Evolutionary conservation across 306 rosid species (phyloP).

Genomic region (Quercus robur): DNA sequence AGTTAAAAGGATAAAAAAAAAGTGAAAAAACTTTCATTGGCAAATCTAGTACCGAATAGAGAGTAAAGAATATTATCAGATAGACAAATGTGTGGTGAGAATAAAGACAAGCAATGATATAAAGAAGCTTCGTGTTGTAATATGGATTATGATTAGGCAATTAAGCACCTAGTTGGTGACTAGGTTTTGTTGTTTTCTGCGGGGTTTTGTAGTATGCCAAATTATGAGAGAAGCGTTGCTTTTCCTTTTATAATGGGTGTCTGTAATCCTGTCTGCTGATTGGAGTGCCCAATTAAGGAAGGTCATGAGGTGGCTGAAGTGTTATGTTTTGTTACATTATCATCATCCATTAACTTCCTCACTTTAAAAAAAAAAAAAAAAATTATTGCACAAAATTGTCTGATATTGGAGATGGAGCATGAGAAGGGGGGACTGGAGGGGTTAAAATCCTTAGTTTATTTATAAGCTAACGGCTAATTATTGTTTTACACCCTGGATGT

Average conservation of each 20-base stretch:
- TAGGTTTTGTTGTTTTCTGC: constrained; percentile 12
- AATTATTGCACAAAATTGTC: neutral
- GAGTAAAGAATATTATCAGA: neutral
- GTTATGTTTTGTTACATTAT: neutral
- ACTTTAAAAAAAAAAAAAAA: too few species aligned
- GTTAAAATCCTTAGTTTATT: neutral
- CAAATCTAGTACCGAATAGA: constrained; percentile 9
- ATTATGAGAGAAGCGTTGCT: neutral
- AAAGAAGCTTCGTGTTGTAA: constrained; percentile 3
- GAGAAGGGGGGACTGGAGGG: neutral
- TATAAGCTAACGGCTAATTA: too few species aligned
- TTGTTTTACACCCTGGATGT: too few species aligned
- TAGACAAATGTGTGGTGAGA: neutral
- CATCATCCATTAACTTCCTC: neutral
- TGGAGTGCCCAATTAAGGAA: neutral
- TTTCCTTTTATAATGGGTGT: constrained; percentile 7
- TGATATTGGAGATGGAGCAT: neutral
- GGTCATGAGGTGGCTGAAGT: neutral
- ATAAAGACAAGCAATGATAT: neutral
- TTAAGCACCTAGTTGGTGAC: neutral
- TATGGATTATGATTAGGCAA: constrained; percentile 13
- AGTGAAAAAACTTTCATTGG: neutral
- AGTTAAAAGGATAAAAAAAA: too few species aligned
- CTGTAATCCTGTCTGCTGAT: constrained; percentile 13
- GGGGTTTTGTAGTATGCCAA: neutral